Percentiles rank a stretch among this genome's conserved stretches.
These are phyloP conservation scores for Puccinia coronata DNA, from an alignment of 1,284 basidiomycete species.

Conservation along the genomic window DNA sequence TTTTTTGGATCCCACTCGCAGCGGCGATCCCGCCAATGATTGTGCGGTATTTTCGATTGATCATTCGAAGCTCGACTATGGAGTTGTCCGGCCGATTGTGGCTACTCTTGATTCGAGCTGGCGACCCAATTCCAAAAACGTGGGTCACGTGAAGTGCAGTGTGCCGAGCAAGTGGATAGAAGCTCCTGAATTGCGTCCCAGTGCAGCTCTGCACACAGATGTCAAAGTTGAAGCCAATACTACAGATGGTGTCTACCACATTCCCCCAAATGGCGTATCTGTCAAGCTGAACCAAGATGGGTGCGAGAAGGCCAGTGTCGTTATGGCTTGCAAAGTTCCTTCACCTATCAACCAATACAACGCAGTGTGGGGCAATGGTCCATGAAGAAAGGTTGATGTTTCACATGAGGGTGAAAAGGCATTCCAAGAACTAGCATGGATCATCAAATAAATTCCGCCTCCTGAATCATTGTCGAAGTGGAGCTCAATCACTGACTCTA, in stretches of 20 bases:
- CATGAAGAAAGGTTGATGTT: slow-evolving; percentile 79
- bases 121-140: slow-evolving; percentile 68
- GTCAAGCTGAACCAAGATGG: slow-evolving; percentile 66
- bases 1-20: slow-evolving; percentile 79
- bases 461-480: slow-evolving; percentile 68
- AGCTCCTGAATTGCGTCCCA: slow-evolving; percentile 62
- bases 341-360: slow-evolving; percentile 68
- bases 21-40: slow-evolving; percentile 71
- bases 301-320: slow-evolving; percentile 72
- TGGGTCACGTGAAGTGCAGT: slow-evolving; percentile 65
- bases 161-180: slow-evolving; percentile 70
- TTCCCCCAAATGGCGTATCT: slow-evolving; percentile 66
- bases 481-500: slow-evolving; percentile 62
- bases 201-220: slow-evolving; percentile 61
- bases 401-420: slow-evolving; percentile 74
- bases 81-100: slow-evolving; percentile 73
- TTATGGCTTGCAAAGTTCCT: slow-evolving; percentile 75
- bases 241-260: slow-evolving; percentile 68
- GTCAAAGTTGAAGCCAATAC: slow-evolving; percentile 64
- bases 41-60: slow-evolving; percentile 78
- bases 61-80: slow-evolving; percentile 74
- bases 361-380: slow-evolving; percentile 72
- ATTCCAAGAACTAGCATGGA: slow-evolving; percentile 79
- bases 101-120: slow-evolving; percentile 72
- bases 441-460: slow-evolving; percentile 76